A percentile compares a stretch with the other conserved stretches of the same genome.
Evolutionary conservation across 179 eudicot species (phyloP).

Genomic region (Spinacia oleracea): DNA sequence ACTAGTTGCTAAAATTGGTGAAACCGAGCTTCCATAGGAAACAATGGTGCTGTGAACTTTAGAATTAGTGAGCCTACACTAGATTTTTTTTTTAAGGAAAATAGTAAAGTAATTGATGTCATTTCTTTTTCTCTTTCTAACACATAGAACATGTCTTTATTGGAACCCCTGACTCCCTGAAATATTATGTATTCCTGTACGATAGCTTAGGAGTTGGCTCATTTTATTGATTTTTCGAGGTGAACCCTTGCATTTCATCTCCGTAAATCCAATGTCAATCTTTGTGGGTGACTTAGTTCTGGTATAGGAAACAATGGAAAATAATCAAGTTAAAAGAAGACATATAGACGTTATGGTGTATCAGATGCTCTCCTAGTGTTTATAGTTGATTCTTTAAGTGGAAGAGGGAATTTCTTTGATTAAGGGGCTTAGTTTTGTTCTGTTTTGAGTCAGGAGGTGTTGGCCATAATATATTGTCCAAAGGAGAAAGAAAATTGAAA

Average conservation of each 20-base stretch:
- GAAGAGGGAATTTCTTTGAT: no score
- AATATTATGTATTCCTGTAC: neutral
- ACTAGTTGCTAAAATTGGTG: neutral
- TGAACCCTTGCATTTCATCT: no score
- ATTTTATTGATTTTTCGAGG: no score
- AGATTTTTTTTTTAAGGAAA: neutral
- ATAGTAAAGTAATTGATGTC: neutral
- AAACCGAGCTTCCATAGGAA: neutral
- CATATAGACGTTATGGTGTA: neutral
- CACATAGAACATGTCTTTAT: neutral
- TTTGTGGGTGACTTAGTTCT: no score
- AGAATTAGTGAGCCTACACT: neutral
- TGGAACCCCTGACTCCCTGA: neutral
- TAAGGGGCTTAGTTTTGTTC: no score
- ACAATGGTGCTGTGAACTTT: neutral
- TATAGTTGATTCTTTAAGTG: no score
- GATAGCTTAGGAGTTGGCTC: no score
- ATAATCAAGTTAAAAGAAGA: no score
- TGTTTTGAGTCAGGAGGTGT: neutral
- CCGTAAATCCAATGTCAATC: no score
- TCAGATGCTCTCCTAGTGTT: neutral
- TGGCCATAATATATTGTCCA: neutral
- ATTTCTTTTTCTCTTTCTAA: neutral
- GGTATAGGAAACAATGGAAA: no score
- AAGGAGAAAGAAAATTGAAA: neutral